Conservation (phyloP, 345 rosid species). For the Anastatica hierochuntica region DNA sequence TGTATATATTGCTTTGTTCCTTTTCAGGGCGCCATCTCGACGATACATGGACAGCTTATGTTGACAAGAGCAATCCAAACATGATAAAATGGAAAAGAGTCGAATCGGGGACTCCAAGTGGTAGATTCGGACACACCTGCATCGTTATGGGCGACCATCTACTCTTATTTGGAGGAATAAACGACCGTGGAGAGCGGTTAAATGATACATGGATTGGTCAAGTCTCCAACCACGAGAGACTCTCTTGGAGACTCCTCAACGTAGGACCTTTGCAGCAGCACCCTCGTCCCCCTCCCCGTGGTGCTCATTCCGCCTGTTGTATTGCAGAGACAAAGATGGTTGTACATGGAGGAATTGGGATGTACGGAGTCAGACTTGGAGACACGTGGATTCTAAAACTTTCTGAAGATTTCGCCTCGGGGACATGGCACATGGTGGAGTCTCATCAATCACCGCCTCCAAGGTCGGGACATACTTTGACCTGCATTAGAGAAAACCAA, state of each 20-base stretch:
- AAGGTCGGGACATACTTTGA: slow-evolving; percentile 89
- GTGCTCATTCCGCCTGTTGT: slow-evolving; percentile 89
- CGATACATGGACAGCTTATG: slow-evolving; percentile 78
- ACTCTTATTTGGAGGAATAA: slow-evolving; percentile 83
- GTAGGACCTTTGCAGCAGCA: slow-evolving; percentile 25
- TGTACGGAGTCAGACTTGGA: slow-evolving; percentile 52
- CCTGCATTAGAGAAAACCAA: slow-evolving; percentile 44
- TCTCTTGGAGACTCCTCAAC: no score
- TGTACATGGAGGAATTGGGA: slow-evolving; percentile 81
- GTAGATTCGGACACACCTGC: slow-evolving; percentile 92
- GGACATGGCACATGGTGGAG: slow-evolving; percentile 54
- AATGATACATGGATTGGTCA: slow-evolving; percentile 85
- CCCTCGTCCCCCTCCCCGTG: slow-evolving; percentile 62
- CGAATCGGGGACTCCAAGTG: slow-evolving; percentile 61
- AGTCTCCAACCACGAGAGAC: slow-evolving; percentile 33
- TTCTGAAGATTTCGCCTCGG: slow-evolving; percentile 44
- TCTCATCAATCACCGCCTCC: slow-evolving; percentile 62
- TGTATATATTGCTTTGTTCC: not conserved
- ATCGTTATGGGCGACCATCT: slow-evolving; percentile 42
- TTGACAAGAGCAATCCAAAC: slow-evolving; percentile 40
- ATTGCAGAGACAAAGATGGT: slow-evolving; percentile 59
- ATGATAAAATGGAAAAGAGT: slow-evolving; percentile 58
- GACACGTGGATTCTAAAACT: slow-evolving; percentile 85
- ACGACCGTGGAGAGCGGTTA: slow-evolving; percentile 71
- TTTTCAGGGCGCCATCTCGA: slow-evolving; percentile 82